Evolutionary conservation across 2,329 filamentous ascomycete genomes (phyloP).

Genomic region (Simplicillium sp.): DNA sequence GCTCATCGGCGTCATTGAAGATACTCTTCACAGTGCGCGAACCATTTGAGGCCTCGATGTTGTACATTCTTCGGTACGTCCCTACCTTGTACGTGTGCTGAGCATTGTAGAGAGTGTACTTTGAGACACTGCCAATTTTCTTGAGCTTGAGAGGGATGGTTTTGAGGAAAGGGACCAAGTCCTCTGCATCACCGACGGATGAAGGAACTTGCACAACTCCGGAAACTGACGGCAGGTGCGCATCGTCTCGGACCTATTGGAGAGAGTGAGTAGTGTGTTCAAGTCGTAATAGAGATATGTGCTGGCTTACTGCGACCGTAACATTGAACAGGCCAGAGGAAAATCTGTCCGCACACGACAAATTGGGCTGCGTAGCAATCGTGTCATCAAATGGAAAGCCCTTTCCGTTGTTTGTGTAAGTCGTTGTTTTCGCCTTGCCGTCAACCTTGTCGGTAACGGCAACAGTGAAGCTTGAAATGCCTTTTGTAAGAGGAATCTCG

Average conservation of each 20-base stretch:
- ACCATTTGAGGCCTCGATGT: neutral
- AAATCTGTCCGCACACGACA: neutral
- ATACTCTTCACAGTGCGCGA: neutral
- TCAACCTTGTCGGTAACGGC: conserved; percentile 9
- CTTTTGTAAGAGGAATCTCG: conserved; percentile 9
- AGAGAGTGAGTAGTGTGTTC: neutral
- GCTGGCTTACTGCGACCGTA: neutral
- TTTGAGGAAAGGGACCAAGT: neutral
- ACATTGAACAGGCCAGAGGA: neutral
- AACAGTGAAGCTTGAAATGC: conserved; percentile 15
- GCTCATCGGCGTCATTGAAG: neutral
- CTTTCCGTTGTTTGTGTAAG: neutral
- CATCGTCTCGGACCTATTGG: neutral
- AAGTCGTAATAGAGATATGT: neutral
- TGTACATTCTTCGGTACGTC: neutral
- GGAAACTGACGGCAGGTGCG: neutral
- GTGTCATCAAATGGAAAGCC: neutral
- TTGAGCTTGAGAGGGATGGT: neutral
- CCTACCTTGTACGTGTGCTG: neutral
- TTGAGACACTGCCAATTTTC: neutral
- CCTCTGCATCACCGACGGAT: neutral
- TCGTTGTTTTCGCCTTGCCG: neutral
- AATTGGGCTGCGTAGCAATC: neutral
- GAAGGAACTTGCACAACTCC: neutral
- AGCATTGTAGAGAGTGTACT: neutral